These are phyloP conservation scores for Nemania diffusa DNA, from an alignment of 2,329 filamentous ascomycete genomes.

Conservation along the genomic window DNA sequence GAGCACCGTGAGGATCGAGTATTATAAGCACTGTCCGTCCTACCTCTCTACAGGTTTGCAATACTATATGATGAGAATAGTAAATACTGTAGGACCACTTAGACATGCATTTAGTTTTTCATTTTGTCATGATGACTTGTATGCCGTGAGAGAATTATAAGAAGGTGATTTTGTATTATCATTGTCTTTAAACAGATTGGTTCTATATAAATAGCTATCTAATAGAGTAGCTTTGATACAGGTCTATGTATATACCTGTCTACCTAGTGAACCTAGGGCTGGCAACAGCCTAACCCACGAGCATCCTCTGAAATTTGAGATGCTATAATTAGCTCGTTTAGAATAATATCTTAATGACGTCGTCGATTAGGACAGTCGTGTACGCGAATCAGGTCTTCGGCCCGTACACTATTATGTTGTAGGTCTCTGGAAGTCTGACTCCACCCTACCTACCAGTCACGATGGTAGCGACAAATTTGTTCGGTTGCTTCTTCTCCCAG, in stretches of 20 bases:
- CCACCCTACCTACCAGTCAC: neutral
- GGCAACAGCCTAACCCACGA: neutral
- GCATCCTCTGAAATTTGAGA: neutral
- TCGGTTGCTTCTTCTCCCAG: conserved; percentile 28
- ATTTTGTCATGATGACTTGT: no score
- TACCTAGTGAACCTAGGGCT: neutral
- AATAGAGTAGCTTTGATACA: neutral
- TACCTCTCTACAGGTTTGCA: no score
- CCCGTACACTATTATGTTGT: neutral
- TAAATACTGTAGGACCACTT: neutral
- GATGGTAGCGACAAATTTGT: neutral
- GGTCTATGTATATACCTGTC: neutral
- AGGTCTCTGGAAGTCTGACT: neutral
- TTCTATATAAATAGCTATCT: neutral
- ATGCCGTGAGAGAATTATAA: no score
- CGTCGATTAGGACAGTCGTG: neutral
- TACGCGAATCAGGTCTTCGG: neutral
- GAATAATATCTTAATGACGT: neutral
- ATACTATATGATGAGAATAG: no score
- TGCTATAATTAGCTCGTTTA: neutral
- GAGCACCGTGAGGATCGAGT: no score
- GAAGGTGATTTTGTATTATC: neutral
- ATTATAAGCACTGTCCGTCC: no score
- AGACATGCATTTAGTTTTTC: neutral
- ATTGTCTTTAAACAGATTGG: neutral